Evolutionary conservation across 306 rosid genomes (phyloP).

Genomic region (Castanospermum australe): DNA sequence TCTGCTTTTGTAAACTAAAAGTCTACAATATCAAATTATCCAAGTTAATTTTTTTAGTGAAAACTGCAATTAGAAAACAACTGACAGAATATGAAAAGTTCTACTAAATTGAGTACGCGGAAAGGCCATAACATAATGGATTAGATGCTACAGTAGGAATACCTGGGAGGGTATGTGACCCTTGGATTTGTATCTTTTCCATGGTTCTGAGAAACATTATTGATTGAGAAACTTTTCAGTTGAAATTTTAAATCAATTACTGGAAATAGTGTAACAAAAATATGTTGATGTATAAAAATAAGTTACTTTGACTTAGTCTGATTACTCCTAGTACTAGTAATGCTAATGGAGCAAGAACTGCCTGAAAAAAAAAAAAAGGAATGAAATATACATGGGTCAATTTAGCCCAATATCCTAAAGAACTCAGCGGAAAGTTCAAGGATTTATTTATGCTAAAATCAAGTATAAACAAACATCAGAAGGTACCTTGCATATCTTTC

Average conservation of each 20-base stretch:
- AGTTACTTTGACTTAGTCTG: not conserved
- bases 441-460: not conserved
- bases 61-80: not conserved
- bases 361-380: not conserved
- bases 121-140: not conserved
- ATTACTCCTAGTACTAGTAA: too few species aligned
- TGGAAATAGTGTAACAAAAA: not conserved
- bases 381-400: not conserved
- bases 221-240: not conserved
- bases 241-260: not conserved
- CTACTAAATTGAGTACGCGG: not conserved
- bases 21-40: not conserved
- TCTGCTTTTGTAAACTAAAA: not conserved
- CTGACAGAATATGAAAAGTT: not conserved
- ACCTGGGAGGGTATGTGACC: not conserved
- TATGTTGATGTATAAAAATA: too few species aligned
- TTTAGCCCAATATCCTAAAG: not conserved
- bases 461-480: not conserved
- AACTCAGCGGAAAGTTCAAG: not conserved
- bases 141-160: not conserved
- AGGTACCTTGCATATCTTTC: constrained; percentile 23
- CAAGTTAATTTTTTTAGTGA: not conserved
- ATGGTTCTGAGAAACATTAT: not conserved
- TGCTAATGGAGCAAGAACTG: not conserved
- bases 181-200: not conserved